These are phyloP conservation scores for Rhodocollybia butyracea DNA, from an alignment of 768 basidiomycete species.

Conservation along the genomic window DNA sequence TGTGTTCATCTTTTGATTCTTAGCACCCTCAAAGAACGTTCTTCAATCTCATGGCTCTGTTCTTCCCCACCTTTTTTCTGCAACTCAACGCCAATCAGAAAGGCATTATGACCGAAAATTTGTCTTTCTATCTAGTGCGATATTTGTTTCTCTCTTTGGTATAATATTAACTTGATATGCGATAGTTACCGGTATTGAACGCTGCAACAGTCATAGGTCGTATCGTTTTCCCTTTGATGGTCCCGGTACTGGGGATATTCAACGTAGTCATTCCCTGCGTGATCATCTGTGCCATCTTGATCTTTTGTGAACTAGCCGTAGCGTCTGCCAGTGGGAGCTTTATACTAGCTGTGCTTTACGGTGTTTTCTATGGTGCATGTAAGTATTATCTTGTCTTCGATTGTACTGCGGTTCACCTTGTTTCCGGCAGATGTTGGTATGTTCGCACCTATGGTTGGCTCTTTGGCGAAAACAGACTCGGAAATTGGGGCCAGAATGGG, in stretches of 20 bases:
- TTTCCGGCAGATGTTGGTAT: neutral
- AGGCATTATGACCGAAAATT: constrained; percentile 20
- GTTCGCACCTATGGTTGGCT: constrained; percentile 7
- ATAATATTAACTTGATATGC: neutral
- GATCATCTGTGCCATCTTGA: constrained; percentile 29
- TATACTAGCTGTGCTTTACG: constrained; percentile 39
- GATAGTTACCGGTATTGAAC: constrained; percentile 51
- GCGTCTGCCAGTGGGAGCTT: constrained; percentile 26
- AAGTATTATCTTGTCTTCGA: neutral
- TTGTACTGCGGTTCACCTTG: neutral
- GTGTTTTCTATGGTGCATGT: constrained; percentile 44
- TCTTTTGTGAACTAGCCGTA: constrained; percentile 40
- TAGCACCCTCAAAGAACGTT: neutral
- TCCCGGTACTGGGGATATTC: constrained; percentile 38
- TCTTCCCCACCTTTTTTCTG: constrained; percentile 33
- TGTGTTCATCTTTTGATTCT: neutral
- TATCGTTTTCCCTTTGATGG: constrained; percentile 40
- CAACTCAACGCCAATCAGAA: constrained; percentile 32
- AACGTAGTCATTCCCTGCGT: constrained; percentile 37
- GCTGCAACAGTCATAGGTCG: constrained; percentile 51
- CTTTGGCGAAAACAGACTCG: neutral
- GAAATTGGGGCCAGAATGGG: constrained; percentile 9
- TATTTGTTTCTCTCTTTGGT: neutral
- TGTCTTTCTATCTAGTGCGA: constrained; percentile 38
- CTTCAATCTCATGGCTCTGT: constrained; percentile 20